Conservation (phyloP, 257 asterid genomes). For the Solanum phureja region DNA sequence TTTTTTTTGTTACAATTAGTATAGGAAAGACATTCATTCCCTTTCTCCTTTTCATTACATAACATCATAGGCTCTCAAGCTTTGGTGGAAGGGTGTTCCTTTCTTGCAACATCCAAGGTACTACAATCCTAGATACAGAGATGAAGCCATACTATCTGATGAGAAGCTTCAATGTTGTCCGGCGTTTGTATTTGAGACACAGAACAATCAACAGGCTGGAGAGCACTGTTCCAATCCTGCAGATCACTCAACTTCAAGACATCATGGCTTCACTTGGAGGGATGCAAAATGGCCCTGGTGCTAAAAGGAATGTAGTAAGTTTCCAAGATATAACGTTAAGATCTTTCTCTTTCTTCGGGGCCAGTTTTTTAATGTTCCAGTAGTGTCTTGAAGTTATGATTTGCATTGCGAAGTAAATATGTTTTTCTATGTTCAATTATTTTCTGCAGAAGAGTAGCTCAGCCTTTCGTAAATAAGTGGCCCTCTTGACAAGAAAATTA, state of each 20-base stretch:
- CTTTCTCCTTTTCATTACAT: neutral
- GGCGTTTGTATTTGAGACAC: conserved; percentile 9
- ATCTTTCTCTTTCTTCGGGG: neutral
- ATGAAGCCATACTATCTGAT: conserved; percentile 27
- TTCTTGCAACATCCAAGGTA: conserved; percentile 68
- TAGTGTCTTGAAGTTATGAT: neutral
- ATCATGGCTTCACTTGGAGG: too few relatives aligned
- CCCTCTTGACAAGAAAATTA: too few relatives aligned
- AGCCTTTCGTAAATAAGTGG: too few relatives aligned
- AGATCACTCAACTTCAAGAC: too few relatives aligned
- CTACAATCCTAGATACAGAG: conserved; percentile 40
- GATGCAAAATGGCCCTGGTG: too few relatives aligned
- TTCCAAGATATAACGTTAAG: too few relatives aligned
- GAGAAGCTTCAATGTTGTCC: conserved; percentile 31
- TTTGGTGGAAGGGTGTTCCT: conserved; percentile 80
- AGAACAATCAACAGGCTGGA: conserved; percentile 6
- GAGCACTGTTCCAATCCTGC: conserved; percentile 7
- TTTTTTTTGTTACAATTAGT: neutral
- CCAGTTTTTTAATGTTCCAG: neutral
- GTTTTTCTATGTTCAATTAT: too few relatives aligned
- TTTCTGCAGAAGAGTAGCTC: too few relatives aligned
- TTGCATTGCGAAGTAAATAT: neutral
- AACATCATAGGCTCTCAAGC: conserved; percentile 54
- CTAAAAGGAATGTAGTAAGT: too few relatives aligned
- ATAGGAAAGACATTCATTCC: neutral